Evolutionary conservation across 1,284 basidiomycete species (phyloP).

Genomic region (Microbotryomycetes sp.): DNA sequence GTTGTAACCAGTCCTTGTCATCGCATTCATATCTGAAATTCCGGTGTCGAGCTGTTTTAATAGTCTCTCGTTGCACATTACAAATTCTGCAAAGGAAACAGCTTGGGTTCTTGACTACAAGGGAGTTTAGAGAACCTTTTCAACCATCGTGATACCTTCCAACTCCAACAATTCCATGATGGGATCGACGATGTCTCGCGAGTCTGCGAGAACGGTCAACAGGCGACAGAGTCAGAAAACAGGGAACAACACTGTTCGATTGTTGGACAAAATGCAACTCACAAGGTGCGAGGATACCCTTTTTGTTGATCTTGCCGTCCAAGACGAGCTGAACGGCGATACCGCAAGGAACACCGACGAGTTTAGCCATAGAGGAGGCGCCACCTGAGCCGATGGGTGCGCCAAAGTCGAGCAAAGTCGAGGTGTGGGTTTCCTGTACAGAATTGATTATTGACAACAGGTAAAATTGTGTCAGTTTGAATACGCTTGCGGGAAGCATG

Average conservation of each 20-base stretch:
- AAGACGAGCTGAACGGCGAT: constrained; percentile 59
- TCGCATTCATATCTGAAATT: too few species aligned
- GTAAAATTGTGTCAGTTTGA: constrained; percentile 18
- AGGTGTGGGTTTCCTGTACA: constrained; percentile 74
- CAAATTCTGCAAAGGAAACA: too few species aligned
- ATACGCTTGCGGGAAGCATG: constrained; percentile 18
- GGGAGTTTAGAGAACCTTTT: constrained; percentile 51
- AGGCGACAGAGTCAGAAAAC: too few species aligned
- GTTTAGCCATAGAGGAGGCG: constrained; percentile 82
- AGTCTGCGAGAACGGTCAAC: constrained; percentile 1
- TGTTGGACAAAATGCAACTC: constrained; percentile 39
- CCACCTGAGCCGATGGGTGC: constrained; percentile 57
- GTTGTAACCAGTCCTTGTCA: too few species aligned
- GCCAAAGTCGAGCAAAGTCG: constrained; percentile 88
- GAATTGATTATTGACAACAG: constrained; percentile 32
- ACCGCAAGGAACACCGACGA: constrained; percentile 88
- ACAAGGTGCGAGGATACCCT: constrained; percentile 85
- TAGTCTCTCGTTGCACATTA: too few species aligned
- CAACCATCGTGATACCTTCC: constrained; percentile 62
- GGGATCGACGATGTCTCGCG: constrained; percentile 60
- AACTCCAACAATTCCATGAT: constrained; percentile 69
- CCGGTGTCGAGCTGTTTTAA: too few species aligned
- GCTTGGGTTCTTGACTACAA: too few species aligned
- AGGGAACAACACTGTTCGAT: too few species aligned
- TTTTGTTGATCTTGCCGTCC: constrained; percentile 61